Base-by-base conservation (phyloP, 176 grass and related monocot genomes). In the Oryza longistaminata region DNA sequence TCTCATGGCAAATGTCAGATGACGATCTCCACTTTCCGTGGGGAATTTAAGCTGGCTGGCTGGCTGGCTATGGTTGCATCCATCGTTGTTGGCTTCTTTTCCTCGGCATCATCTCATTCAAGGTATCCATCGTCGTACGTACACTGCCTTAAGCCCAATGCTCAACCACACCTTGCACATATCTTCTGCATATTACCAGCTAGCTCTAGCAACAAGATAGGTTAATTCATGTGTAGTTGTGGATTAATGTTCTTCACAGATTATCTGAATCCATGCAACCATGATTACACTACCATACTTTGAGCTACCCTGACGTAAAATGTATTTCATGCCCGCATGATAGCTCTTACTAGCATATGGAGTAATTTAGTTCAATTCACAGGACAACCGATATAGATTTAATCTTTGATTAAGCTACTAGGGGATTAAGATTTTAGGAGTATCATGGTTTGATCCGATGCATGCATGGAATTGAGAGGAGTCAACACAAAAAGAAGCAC, bases 1-100 rank as follows among this genome's bases (percentile, higher is more conserved):
- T 89, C 64, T 81, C 39, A 85, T 70, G 71, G 87, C 71, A 89
- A 89, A 37, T 76, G 77, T 89, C 87, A 85, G 87, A 53, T 24
- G 48, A 74, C 75, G 50, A 89, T 81, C 82, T 83, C 37, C 76
- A 89, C 87, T 89, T 89, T 75, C 82, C 82, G 70, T 74, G 64
- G 27, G 61, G 81, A 68, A 82, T 87, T 87, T 76, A 85, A 78
- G 66, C 66, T 49, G 3, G 46, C 46, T 48, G 1, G 3, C 46
- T 48, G 46, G 50, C 16, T 19, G 5, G 16, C 15, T 6, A 19
- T 19, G 15, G 15, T 55, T 55, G 16, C 16, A 61, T 61, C 55
- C 14, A 55, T 55, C 5, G 21, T 69, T 46, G 9, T 82, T 82
- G 80, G 80, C 80, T 27, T 67, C 74, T 73, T 55, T 83, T 77